These are phyloP conservation scores for Trametes versicolor DNA, from an alignment of 1,284 basidiomycete species.

Conservation along the genomic window DNA sequence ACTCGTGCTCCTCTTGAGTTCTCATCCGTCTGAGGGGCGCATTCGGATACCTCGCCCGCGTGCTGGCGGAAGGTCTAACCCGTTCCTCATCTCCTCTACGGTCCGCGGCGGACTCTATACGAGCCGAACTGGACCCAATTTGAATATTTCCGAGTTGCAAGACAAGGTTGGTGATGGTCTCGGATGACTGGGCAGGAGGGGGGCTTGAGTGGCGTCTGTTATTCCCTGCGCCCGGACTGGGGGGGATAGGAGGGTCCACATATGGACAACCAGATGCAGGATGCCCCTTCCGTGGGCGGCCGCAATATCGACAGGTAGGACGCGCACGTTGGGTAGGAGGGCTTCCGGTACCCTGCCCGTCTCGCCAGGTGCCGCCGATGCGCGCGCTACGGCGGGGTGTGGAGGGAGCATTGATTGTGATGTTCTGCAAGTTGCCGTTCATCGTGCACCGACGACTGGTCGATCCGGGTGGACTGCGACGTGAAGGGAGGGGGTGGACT, in stretches of 20 bases:
- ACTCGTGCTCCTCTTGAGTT: not conserved
- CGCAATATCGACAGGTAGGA: conserved; percentile 52
- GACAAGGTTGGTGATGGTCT: too few relatives aligned
- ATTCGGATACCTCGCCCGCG: not conserved
- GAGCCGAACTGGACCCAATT: not conserved
- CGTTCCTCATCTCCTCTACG: not conserved
- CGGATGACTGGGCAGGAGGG: too few relatives aligned
- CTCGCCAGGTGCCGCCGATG: not conserved
- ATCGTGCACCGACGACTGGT: not conserved
- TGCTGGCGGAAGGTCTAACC: not conserved
- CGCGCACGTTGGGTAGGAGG: not conserved
- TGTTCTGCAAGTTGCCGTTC: not conserved
- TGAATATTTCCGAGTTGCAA: too few relatives aligned
- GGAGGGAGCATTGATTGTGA: not conserved
- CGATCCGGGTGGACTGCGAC: not conserved
- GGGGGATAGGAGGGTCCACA: conserved; percentile 42
- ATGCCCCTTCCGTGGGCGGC: conserved; percentile 61
- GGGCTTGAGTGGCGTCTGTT: not conserved
- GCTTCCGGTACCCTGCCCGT: not conserved
- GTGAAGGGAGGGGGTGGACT: not conserved
- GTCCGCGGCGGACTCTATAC: not conserved
- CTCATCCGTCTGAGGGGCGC: not conserved
- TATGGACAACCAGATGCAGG: conserved; percentile 66
- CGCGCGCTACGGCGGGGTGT: not conserved
- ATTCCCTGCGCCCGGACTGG: conserved; percentile 7